phyloP scores from a whole-genome alignment of 768 basidiomycete species.

The Hygrophoropsis aurantiaca region DNA sequence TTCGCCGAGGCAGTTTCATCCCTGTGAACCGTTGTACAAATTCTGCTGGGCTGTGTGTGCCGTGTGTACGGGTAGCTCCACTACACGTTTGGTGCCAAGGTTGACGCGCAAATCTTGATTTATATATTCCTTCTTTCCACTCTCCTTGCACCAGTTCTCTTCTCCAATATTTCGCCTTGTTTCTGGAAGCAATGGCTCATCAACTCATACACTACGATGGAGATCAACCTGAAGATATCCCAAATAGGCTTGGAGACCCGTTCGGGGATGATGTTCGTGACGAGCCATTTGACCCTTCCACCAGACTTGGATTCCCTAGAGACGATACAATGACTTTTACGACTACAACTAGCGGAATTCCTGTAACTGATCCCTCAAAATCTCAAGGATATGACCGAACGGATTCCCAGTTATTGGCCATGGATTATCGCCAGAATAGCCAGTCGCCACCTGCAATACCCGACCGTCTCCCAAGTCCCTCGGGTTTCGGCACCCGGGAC shows the following conservation, averaged over 20 bases:
- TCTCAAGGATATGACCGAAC: slow-evolving; percentile 10
- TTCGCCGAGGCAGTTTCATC: too few species aligned
- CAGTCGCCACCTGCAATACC: slow-evolving; percentile 14
- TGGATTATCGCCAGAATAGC: slow-evolving; percentile 23
- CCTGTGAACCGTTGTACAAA: too few species aligned
- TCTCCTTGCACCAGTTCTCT: background rate
- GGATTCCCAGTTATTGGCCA: slow-evolving; percentile 23
- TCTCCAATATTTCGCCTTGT: slow-evolving; percentile 15
- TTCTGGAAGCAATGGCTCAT: slow-evolving; percentile 25
- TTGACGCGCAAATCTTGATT: background rate
- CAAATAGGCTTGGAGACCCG: slow-evolving; percentile 17
- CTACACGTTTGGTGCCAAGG: background rate
- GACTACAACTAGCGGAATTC: slow-evolving; percentile 21
- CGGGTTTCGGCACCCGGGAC: slow-evolving; percentile 6
- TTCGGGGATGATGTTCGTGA: slow-evolving; percentile 23
- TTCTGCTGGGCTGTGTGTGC: too few species aligned
- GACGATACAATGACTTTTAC: slow-evolving; percentile 19
- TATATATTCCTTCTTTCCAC: background rate
- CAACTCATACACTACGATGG: slow-evolving; percentile 8
- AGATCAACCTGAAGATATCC: slow-evolving; percentile 8
- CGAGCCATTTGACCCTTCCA: slow-evolving; percentile 17
- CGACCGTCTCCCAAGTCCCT: slow-evolving; percentile 16
- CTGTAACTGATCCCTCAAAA: slow-evolving; percentile 9
- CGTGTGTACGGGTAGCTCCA: background rate
- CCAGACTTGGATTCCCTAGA: slow-evolving; percentile 6